A percentile compares a stretch with the other conserved stretches of the same genome.
phyloP scores from a whole-genome alignment of 2,329 filamentous ascomycete species.

The Penicillium sp. region DNA sequence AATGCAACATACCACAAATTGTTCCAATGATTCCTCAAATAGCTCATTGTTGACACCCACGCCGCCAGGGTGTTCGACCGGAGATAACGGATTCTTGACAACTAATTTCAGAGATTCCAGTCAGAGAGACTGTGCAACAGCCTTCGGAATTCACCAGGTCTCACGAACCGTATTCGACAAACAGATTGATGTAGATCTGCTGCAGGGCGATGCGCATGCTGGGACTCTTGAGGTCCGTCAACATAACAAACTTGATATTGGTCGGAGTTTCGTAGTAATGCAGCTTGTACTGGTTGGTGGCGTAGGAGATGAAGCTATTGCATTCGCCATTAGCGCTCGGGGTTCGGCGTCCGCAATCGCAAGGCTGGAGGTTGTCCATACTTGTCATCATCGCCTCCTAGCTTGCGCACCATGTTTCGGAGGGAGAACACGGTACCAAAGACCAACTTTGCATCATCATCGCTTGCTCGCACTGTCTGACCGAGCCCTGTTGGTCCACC shows the following conservation, averaged over 20 bases:
- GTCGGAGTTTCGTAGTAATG: constrained; percentile 99
- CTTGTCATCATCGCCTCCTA: constrained; percentile 86
- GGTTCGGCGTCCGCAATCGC: neutral
- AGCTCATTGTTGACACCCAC: constrained; percentile 65
- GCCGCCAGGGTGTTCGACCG: constrained; percentile 60
- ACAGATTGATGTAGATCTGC: constrained; percentile 97
- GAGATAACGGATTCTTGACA: constrained; percentile 64
- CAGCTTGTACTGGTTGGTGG: constrained; percentile 93
- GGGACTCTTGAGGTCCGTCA: constrained; percentile 83
- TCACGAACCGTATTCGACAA: constrained; percentile 76
- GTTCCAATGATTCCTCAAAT: constrained; percentile 59
- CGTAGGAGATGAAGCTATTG: constrained; percentile 81
- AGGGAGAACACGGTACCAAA: constrained; percentile 96
- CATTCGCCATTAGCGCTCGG: neutral
- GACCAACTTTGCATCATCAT: constrained; percentile 92
- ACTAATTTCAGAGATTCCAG: constrained; percentile 40
- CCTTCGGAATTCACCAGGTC: neutral
- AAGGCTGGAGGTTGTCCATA: constrained; percentile 28
- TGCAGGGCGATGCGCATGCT: constrained; percentile 94
- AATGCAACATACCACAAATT: constrained; percentile 47
- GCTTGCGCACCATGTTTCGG: constrained; percentile 93
- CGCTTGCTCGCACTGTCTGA: constrained; percentile 52
- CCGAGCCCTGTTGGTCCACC: constrained; percentile 25
- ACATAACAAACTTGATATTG: constrained; percentile 92
- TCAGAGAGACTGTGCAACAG: constrained; percentile 4